Evolutionary conservation across 257 asterid genomes (phyloP), one percentile per base, ranked within the genome.

Genomic region (Nicotiana obtusifolia): DNA sequence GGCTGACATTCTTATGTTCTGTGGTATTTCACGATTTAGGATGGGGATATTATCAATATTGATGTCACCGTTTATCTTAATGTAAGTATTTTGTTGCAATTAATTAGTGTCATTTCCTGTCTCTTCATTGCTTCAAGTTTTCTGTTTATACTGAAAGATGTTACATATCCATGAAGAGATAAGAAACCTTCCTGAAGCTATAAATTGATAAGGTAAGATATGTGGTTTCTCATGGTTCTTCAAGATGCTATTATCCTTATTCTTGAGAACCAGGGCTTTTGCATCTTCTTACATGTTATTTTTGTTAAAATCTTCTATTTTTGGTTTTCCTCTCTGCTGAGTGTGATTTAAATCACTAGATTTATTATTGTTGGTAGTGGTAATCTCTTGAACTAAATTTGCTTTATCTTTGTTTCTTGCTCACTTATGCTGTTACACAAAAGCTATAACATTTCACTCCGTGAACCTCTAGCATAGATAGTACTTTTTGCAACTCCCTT

Each of bases 51-150:
- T 83, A 75, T 96, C 93, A 96, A 96, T 83, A 91, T 96, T 84
- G 99, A 96, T 44, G 99, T 96, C 83, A 96, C 99, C 30, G 97
- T 93, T 87, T 96, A 93, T 90, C 98, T 96, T 56, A 91, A 94
- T 83, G 99, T 96, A 91, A 91, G 99, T 84, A 22, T 35, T 24
- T 22, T 75, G 17, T 49, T 49, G 62, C 5, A 11, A 49, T 75
- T 71, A 7, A 22, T 44, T 75, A 24, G 79, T 75, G 52, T 37
- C 44, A 16, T 49, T 49, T 47, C 15, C 20, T 73, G 79, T 49
- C 9, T 47, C 41, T 73, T 73, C 61, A 75, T 49, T 75, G 79
- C 17, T 75, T 49, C 79, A 24, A 49, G 37, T 73, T 44, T 73
- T 73, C 60, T 47, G 61, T 24, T 37, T 47, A 24, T 41, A 44